These are phyloP conservation scores for Saussurea involucrata DNA, from an alignment of 129 eudicot species.

Conservation along the genomic window DNA sequence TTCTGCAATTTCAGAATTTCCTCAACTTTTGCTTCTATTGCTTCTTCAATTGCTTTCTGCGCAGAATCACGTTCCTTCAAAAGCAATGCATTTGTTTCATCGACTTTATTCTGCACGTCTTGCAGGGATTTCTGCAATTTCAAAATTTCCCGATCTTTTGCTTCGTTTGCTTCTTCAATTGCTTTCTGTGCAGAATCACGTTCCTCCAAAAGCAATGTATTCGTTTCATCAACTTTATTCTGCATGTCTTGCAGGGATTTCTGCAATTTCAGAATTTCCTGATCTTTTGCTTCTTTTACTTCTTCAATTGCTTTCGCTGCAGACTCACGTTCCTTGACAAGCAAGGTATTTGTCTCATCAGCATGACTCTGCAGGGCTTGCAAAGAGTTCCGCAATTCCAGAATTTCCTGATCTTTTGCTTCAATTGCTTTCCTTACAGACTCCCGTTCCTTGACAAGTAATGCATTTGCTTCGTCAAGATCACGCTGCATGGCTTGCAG, in stretches of 20 bases:
- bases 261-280: conserved; percentile 24
- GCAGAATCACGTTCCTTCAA: conserved; percentile 58
- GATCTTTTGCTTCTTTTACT: conserved; percentile 31
- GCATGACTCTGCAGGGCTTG: conserved; percentile 55
- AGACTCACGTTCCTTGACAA: conserved; percentile 57
- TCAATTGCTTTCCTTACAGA: conserved; percentile 65
- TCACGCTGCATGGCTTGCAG: conserved; percentile 61
- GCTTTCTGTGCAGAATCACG: conserved; percentile 63
- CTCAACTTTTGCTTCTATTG: conserved; percentile 62
- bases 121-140: conserved; percentile 59
- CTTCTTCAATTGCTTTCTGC: conserved; percentile 68
- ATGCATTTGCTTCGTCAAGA: conserved; percentile 58
- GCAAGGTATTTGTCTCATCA: conserved; percentile 54
- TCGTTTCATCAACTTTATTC: conserved; percentile 55
- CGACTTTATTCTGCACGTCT: conserved; percentile 47
- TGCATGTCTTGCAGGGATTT: conserved; percentile 56
- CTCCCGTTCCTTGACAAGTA: conserved; percentile 70
- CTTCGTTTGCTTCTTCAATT: conserved; percentile 50
- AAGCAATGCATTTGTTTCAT: conserved; percentile 49
- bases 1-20: conserved; percentile 66
- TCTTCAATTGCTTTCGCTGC: conserved; percentile 76
- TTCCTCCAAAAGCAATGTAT: conserved; percentile 50
- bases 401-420: conserved; percentile 69
- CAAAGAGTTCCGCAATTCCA: conserved; percentile 55
- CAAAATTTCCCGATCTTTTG: conserved; percentile 44